Evolutionary conservation across 2,329 filamentous ascomycete genomes (phyloP).

Genomic region (Coniochaeta sp.): DNA sequence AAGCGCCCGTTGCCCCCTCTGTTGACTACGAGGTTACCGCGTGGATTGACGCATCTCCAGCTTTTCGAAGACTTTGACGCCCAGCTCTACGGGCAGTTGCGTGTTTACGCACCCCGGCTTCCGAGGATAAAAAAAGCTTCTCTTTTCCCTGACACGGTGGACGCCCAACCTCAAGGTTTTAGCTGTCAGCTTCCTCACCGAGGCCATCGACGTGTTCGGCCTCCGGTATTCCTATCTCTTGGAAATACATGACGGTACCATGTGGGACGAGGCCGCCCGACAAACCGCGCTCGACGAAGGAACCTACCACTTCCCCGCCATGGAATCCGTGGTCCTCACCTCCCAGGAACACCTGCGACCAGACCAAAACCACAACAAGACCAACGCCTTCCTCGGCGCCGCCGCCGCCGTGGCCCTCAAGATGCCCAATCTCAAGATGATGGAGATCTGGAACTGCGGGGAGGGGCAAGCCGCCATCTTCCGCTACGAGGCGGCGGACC

Average conservation of each 20-base stretch:
- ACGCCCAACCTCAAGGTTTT: not conserved
- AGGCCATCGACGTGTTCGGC: not conserved
- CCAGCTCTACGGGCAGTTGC: not conserved
- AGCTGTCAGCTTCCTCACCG: not conserved
- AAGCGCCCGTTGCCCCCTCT: not conserved
- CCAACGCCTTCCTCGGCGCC: conserved; percentile 1
- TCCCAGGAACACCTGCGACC: conserved; percentile 1
- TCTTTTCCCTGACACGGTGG: not conserved
- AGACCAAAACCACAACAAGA: not conserved
- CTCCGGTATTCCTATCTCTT: not conserved
- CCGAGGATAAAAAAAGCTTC: not conserved
- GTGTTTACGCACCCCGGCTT: not conserved
- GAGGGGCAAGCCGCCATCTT: not conserved
- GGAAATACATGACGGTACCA: not conserved
- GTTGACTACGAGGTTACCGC: not conserved
- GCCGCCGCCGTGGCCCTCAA: conserved; percentile 2
- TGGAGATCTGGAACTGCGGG: conserved; percentile 2
- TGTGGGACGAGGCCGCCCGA: not conserved
- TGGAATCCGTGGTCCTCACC: not conserved
- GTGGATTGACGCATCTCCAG: not conserved
- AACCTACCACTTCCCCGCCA: not conserved
- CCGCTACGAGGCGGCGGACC: not conserved
- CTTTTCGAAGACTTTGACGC: conserved; percentile 1
- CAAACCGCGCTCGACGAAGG: not conserved
- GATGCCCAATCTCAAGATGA: conserved; percentile 2